Conservation (phyloP, 2,329 filamentous ascomycete genomes). For the Colletotrichum orchidophilum region DNA sequence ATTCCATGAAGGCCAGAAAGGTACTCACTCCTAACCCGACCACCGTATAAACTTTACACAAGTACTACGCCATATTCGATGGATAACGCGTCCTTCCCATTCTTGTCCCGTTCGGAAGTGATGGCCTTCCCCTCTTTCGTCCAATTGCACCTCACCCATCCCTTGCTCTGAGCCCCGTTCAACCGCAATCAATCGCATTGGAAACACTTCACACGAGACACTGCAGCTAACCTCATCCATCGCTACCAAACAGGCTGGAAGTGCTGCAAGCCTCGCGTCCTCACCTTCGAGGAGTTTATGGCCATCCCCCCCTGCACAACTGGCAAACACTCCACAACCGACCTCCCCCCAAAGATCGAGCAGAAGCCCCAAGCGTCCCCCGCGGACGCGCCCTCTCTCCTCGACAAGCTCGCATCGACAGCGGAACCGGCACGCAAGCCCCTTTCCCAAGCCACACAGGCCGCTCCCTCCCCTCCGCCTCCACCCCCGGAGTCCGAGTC, state of each 20-base stretch:
- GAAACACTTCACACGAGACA: constrained; percentile 8
- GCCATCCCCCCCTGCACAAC: constrained; percentile 90
- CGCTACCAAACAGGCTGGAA: constrained; percentile 80
- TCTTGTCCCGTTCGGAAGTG: constrained; percentile 9
- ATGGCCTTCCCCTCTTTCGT: not conserved
- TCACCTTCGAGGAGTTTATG: constrained; percentile 99
- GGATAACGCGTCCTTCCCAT: constrained; percentile 26
- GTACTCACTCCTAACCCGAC: constrained; percentile 56
- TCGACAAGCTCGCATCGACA: constrained; percentile 54
- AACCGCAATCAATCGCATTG: not conserved
- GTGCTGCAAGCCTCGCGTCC: constrained; percentile 95
- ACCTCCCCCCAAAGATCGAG: constrained; percentile 70
- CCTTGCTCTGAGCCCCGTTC: not conserved
- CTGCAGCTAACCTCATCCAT: constrained; percentile 28
- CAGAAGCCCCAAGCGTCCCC: constrained; percentile 55
- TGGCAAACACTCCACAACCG: constrained; percentile 90
- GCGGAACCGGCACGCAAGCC: constrained; percentile 52
- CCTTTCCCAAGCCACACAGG: constrained; percentile 49
- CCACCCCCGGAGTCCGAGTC: constrained; percentile 83
- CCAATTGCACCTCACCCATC: constrained; percentile 4
- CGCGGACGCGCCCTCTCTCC: constrained; percentile 52
- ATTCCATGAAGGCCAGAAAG: constrained; percentile 99
- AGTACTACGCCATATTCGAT: constrained; percentile 8
- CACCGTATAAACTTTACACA: constrained; percentile 14
- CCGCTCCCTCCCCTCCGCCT: constrained; percentile 62